phyloP scores from a whole-genome alignment of 139 green algal species.

The Desmodesmus armatus region DNA sequence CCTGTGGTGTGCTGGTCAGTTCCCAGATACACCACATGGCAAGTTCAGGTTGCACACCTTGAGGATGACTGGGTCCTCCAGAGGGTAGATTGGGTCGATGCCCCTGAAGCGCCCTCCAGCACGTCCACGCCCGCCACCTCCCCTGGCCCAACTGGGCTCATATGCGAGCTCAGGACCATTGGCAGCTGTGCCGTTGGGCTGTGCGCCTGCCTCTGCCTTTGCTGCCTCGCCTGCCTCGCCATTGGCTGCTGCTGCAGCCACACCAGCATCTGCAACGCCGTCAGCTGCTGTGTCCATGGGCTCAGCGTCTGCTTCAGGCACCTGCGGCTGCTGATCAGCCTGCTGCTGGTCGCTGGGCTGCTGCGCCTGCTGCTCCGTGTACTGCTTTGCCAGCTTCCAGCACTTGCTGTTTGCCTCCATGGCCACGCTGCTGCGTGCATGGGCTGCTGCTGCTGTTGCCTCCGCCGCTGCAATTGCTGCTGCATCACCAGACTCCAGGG shows the following conservation, averaged over 20 bases:
- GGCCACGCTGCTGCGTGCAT: not conserved
- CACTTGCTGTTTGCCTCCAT: conserved; percentile 14
- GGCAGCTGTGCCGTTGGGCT: not conserved
- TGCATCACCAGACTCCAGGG: conserved; percentile 16
- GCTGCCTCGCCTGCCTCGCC: not conserved
- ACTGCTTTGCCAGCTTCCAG: not conserved
- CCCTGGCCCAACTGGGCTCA: conserved; percentile 37
- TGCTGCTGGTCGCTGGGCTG: conserved; percentile 28
- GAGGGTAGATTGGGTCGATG: conserved; percentile 63
- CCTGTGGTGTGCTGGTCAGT: not conserved
- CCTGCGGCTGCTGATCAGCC: conserved; percentile 18
- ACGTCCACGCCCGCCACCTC: conserved; percentile 46
- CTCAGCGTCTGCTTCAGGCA: conserved; percentile 15
- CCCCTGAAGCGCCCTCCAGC: conserved; percentile 42
- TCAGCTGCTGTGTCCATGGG: not conserved
- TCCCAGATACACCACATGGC: not conserved
- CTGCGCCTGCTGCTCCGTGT: not conserved
- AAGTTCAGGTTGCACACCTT: not conserved
- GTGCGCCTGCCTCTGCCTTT: conserved; percentile 1
- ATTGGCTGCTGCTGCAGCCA: not conserved
- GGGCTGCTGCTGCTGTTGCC: not conserved
- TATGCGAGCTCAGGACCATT: conserved; percentile 1
- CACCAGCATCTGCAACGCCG: not conserved
- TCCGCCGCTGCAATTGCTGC: not conserved
- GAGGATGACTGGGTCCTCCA: conserved; percentile 57